Evolutionary conservation across 352 stramenopile species (phyloP), one percentile per base, ranked within the genome.

Genomic region (Globisporangium nodosum): DNA sequence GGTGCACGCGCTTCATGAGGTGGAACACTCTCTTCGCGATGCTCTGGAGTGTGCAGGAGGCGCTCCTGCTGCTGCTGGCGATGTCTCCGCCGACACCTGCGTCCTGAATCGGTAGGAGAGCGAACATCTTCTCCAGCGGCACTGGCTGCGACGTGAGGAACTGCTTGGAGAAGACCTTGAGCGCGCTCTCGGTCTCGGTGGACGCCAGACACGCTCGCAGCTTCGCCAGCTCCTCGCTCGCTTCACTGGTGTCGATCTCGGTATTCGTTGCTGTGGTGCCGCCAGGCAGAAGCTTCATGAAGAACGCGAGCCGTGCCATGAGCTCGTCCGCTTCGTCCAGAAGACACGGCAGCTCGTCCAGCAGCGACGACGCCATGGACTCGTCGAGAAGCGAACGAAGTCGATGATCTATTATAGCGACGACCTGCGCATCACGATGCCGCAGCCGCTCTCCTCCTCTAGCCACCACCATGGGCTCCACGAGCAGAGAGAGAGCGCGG

Each of bases 291-390:
- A 57, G 51, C 43, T 48, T 50, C 8, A 78, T 66, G 59, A 66
- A 67, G 53, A 68, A 82, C 45, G 66, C 69, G 20, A 87, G 52
- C 21, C 69, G 73, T 16, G 73, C 68, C 61, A 77, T 78, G 50
- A 89, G 71, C 47, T 85, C 73, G 40, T 86, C 74, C 1, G 73
- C 74, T 63, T 89, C 79, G 37, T 78, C 69, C 15, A 87, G 63
- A 18, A 87, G 63, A 63, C 73, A 83, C 16, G 79, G 79, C 1
- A 89, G 65, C 56, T 89, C 76, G 63, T 87, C 79, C 15, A 86
- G 68, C 33, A 89, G 53, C 43, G 69, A 73, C 13, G 76, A 76
- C 43, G 70, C 66, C 79, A 87, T 81, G n/a, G 21, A 0, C 31
- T 7, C 31, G 31, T 35, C 5, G 8, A 35, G 5, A 35, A 35